Evolutionary conservation across 164 flowering plant species (phyloP).

Genomic region (Tetrastigma voinierianum): DNA sequence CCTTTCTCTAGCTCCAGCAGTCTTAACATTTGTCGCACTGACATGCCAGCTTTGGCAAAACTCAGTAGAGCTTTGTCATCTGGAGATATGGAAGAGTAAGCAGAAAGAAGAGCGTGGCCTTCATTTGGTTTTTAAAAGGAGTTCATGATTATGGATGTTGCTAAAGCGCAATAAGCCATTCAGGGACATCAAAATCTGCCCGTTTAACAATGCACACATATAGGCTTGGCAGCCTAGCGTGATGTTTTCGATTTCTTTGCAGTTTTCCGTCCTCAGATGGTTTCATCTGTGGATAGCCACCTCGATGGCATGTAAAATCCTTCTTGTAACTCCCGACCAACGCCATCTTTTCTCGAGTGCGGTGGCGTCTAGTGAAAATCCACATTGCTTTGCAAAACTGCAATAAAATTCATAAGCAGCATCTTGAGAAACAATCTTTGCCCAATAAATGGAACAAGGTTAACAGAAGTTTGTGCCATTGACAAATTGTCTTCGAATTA

Average conservation of each 20-base stretch:
- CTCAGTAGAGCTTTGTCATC: slow-evolving; percentile 80
- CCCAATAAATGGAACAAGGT: slow-evolving; percentile 78
- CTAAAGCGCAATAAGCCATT: slow-evolving; percentile 81
- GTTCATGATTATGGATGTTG: slow-evolving; percentile 81
- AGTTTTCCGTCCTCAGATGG: slow-evolving; percentile 68
- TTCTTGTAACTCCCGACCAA: slow-evolving; percentile 72
- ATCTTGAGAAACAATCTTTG: slow-evolving; percentile 84
- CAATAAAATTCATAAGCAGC: slow-evolving; percentile 88
- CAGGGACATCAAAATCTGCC: slow-evolving; percentile 75
- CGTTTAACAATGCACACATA: slow-evolving; percentile 79
- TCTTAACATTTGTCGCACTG: slow-evolving; percentile 76
- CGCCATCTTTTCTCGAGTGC: slow-evolving; percentile 86
- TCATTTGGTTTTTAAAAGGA: slow-evolving; percentile 58
- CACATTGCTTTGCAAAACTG: slow-evolving; percentile 84
- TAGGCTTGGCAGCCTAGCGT: slow-evolving; percentile 85
- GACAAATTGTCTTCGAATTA: slow-evolving; percentile 68
- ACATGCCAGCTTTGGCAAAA: slow-evolving; percentile 89
- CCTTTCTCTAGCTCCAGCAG: slow-evolving; percentile 83
- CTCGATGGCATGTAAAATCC: slow-evolving; percentile 91
- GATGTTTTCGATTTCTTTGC: slow-evolving; percentile 79
- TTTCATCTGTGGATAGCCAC: slow-evolving; percentile 74
- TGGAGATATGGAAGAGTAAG: slow-evolving; percentile 57
- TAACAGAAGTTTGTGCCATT: slow-evolving; percentile 75
- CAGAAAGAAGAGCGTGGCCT: slow-evolving; percentile 57
- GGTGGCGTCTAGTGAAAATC: slow-evolving; percentile 80